Evolutionary conservation across 2,329 filamentous ascomycete species (phyloP).

Genomic region (Monosporascus ibericus): DNA sequence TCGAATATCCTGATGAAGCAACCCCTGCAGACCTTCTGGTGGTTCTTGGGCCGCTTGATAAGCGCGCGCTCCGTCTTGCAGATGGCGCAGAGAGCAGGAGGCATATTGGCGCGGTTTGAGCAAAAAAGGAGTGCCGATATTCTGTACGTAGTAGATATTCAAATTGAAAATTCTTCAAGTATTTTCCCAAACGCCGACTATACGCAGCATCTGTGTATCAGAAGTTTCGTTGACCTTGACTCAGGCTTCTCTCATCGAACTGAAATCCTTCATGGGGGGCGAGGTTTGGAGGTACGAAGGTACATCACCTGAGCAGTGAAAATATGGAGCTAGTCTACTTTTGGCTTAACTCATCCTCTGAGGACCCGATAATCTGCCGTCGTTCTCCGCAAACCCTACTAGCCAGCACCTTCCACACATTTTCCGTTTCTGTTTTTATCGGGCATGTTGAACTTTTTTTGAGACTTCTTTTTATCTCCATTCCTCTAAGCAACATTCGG

Average conservation of each 20-base stretch:
- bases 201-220: no score
- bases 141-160: not conserved
- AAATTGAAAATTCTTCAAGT: no score
- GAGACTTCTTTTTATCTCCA: conserved; percentile 25
- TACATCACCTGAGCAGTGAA: no score
- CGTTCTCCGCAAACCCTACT: conserved; percentile 18
- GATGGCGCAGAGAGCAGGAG: conserved; percentile 67
- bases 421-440: conserved; percentile 13
- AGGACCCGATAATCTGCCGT: conserved; percentile 16
- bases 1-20: conserved; percentile 90
- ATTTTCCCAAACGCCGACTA: no score
- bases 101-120: conserved; percentile 48
- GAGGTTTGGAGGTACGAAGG: conserved; percentile 1
- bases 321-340: conserved; percentile 5
- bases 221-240: no score
- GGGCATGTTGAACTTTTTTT: conserved; percentile 17
- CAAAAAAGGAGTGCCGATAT: not conserved
- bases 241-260: not conserved
- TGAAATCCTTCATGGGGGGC: not conserved
- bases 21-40: conserved; percentile 82
- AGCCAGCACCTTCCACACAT: conserved; percentile 14
- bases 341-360: not conserved
- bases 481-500: conserved; percentile 17
- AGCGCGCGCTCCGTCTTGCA: conserved; percentile 75
- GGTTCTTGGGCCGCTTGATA: conserved; percentile 90